Conservation (phyloP, 2,329 filamentous ascomycete genomes). For the Annulohypoxylon truncatum region DNA sequence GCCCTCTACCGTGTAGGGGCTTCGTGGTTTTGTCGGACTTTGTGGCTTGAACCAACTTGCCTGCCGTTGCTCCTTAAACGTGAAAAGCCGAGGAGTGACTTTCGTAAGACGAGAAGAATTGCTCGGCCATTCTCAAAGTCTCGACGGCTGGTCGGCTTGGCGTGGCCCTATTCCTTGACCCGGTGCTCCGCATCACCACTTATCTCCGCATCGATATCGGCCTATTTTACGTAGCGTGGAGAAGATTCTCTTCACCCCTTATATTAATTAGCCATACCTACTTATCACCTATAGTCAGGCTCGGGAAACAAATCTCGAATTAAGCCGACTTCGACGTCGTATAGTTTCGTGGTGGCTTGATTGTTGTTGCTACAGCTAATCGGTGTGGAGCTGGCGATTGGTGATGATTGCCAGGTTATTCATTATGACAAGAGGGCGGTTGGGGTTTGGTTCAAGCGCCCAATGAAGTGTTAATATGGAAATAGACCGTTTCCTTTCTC, state of each 20-base stretch:
- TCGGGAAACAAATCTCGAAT: constrained; percentile 24
- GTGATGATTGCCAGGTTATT: constrained; percentile 41
- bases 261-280: constrained; percentile 39
- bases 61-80: neutral
- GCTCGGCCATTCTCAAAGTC: constrained; percentile 33
- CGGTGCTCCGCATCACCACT: constrained; percentile 40
- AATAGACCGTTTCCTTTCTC: constrained; percentile 41
- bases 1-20: neutral
- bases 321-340: constrained; percentile 35
- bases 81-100: constrained; percentile 9
- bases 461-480: constrained; percentile 48
- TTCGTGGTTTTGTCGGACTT: constrained; percentile 8
- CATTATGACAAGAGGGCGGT: constrained; percentile 30
- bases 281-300: constrained; percentile 24
- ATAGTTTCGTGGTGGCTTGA: constrained; percentile 21
- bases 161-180: constrained; percentile 37
- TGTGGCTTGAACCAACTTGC: constrained; percentile 30
- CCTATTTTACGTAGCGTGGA: constrained; percentile 34
- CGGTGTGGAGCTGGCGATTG: constrained; percentile 20
- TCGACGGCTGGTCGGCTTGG: constrained; percentile 40
- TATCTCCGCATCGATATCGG: constrained; percentile 45
- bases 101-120: constrained; percentile 19
- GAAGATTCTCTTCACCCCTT: constrained; percentile 29
- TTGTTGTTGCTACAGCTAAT: constrained; percentile 22
- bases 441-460: constrained; percentile 40